Base-by-base conservation (phyloP, 257 asterid genomes). In the Dorcoceras hygrometricum region DNA sequence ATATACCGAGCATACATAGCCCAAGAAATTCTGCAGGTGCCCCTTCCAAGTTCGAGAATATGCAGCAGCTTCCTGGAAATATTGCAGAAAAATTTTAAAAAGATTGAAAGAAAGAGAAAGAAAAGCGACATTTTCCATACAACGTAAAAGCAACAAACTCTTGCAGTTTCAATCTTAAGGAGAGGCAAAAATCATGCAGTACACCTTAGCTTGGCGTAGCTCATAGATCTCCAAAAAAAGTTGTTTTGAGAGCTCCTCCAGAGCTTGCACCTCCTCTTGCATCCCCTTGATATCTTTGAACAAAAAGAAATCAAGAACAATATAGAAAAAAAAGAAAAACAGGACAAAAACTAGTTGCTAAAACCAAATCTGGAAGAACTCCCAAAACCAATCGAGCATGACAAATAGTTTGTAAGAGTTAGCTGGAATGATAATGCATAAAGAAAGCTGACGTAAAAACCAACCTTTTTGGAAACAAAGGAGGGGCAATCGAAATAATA, bases 31-130 rank as follows among this genome's bases (percentile, higher is more conserved):
- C 87, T 94, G 97, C 90, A 94, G 67, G 86, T 94, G 99, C 65
- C 99, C 99, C 89, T 77, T 94, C 99, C 99, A 94, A 31, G 97
- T 94, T 70, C 99, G 91, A 75, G 99, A 94, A 84, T 88, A 94
- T 23, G 96, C 93, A 69, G 99, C 99, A 80, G 99, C 99, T 82
- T 94, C 97, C 99, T 94, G 91, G 50, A 68, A 75, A 67, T 54
- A 71, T 69, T 61, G 69, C 72, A 75, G 50, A 63, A 66, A 32
- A 70, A 54, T 59, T 75, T 55, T 46, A 70, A 66, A 71, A 62
- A 29, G 2, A 1, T 26, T 1, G 3, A 26, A 26, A 26, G 29
- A 26, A 26, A 26, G 29, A 28, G 70, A 26, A 54, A 14, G 53
- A 57, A 55, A 64, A 65, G 16, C 12, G 55, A 43, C 20, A 53